phyloP scores from a whole-genome alignment of 345 rosid species.

The Populus nigra region DNA sequence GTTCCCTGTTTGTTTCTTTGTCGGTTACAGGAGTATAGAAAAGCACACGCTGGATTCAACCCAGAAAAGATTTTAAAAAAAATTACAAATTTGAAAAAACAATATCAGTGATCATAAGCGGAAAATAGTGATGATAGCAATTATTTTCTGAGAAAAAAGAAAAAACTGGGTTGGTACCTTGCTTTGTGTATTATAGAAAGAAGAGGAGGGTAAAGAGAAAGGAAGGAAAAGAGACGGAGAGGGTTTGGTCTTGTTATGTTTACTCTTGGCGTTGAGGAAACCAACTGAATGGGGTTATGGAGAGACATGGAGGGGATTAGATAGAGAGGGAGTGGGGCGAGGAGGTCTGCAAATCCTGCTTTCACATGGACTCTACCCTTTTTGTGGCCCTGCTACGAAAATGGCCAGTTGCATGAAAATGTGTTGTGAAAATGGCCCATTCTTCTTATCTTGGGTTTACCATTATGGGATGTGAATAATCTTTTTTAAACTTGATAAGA shows the following conservation, averaged over 20 bases:
- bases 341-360: not conserved
- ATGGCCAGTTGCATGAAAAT: not conserved
- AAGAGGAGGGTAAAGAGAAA: not conserved
- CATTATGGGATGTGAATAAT: too few relatives aligned
- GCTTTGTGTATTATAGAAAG: not conserved
- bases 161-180: not conserved
- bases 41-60: not conserved
- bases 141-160: not conserved
- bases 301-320: not conserved
- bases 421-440: not conserved
- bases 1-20: not conserved
- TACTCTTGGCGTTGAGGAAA: not conserved
- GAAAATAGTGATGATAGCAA: not conserved
- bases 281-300: not conserved
- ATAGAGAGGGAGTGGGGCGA: not conserved
- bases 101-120: not conserved
- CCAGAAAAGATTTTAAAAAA: not conserved
- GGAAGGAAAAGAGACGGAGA: not conserved
- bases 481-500: too few relatives aligned
- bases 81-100: not conserved
- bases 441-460: not conserved
- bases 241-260: not conserved
- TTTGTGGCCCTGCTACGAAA: not conserved
- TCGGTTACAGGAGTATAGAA: not conserved
- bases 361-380: not conserved